Base-by-base conservation (phyloP, 2,329 filamentous ascomycete genomes). In the Fonsecaea pedrosoi region DNA sequence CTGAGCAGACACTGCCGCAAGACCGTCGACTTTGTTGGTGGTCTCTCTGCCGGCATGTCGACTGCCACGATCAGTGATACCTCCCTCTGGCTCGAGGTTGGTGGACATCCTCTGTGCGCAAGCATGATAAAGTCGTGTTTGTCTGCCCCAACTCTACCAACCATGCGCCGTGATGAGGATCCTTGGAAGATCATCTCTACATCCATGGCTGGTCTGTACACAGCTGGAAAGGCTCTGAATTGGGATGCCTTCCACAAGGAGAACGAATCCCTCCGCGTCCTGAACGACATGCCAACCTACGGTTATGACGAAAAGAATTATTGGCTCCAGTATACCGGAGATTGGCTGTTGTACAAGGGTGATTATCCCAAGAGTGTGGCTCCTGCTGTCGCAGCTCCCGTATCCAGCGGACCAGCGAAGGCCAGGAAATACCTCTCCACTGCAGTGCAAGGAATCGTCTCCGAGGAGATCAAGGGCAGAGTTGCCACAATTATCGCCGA, bases 271-370 rank as follows among this genome's bases (percentile, higher is more conserved):
- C 82, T 82, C 1, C 84, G 89, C 50, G 81, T 85, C 50, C 79
- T 92, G 15, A 78, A 90, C n/a, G 80, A 85, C n/a, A 79, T 92
- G 3, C 89, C 89, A 1, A 83, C 84, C 0, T 92, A 92, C 75
- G 83, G 83, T 0, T 92, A 89, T 75, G 88, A 92, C 75, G 80
- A 86, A 69, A 91, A 92, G 82, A 87, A 86, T 71, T 91, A 92
- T 77, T 91, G 89, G 89, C 83, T 91, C 15, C 86, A 87, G 74
- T 91, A 91, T 76, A 82, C 84, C 69, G 89, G 91, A 68, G 88
- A 92, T 77, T 93, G 89, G 87, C 86, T 83, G 37, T 78, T 92
- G 42, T 87, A 84, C 68, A 93, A 93, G 82, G 89, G 83, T 64
- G 86, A 90, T 70, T 84, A 72, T 59, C 71, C 71, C 60, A 73